Base-by-base conservation (phyloP, 202 grass and related monocot species). In the Digitaria exilis region DNA sequence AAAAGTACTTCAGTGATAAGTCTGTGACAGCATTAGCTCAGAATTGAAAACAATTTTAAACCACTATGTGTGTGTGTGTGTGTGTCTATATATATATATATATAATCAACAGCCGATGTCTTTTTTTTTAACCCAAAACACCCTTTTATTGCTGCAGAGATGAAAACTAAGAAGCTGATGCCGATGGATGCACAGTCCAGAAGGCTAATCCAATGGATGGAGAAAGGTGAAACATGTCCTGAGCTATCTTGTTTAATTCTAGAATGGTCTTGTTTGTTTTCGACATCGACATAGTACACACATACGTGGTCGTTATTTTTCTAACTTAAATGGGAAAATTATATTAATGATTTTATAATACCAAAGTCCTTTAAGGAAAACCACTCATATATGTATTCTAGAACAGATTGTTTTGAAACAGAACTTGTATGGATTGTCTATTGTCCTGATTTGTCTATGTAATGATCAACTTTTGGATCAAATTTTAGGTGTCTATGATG, bases 91-190 rank as follows among this genome's bases (percentile, higher is more conserved):
- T 34, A 34, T 34, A 1, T 65, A 25, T 43, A 66, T 32, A 43
- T 15, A 55, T 67, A 66, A 80, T 80, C 26, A 26, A 66, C 31
- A 49, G 24, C 31, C 41, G 19, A 46, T 35, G 1, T 43, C 19
- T 51, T 49, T 16, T 24, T 81, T 24, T 81, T 77, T 35, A 41
- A 41, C 26, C 28, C 71, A 8, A 61, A 50, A 34, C 44, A 42
- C 42, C 34, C 21, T 82, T 32, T 54, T 90, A 65, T 75, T 81
- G 51, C 67, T 74, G 16, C 65, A 98, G 96, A 95, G 89, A 98
- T 98, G 96, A 98, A 93, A 89, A 95, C 95, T 86, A 98, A 95
- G 72, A 98, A 98, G 85, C 82, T 98, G 77, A 95, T 95, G 95
- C 96, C 96, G 31, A 95, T 98, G 87, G 92, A 98, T 93, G 83